Evolutionary conservation across 768 basidiomycete genomes (phyloP).

Genomic region (Dioszegia aurantiaca): DNA sequence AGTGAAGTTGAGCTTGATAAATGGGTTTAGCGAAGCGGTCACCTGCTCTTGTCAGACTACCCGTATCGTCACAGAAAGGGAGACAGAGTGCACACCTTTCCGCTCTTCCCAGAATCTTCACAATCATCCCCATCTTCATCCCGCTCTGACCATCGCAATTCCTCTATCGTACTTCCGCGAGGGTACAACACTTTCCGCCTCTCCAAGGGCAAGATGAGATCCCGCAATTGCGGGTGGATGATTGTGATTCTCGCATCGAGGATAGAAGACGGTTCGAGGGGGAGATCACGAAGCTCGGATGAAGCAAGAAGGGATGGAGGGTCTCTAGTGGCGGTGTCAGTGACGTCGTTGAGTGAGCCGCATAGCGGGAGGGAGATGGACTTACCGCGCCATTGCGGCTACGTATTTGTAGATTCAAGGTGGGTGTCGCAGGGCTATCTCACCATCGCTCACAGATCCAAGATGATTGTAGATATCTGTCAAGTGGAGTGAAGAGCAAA

Average conservation of each 20-base stretch:
- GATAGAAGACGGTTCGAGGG: slow-evolving; percentile 26
- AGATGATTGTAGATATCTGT: too few species aligned
- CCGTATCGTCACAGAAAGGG: neutral
- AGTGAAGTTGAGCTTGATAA: slow-evolving; percentile 42
- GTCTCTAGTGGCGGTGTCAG: slow-evolving; percentile 16
- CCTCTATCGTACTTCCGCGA: slow-evolving; percentile 20
- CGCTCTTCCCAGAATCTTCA: slow-evolving; percentile 1
- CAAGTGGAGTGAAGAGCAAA: too few species aligned
- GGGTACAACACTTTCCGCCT: slow-evolving; percentile 54
- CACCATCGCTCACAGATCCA: too few species aligned
- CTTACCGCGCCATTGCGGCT: slow-evolving; percentile 18
- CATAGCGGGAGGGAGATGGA: neutral
- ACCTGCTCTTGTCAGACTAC: slow-evolving; percentile 5
- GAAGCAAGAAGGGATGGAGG: slow-evolving; percentile 27
- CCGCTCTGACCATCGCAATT: slow-evolving; percentile 18
- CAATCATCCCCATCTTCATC: slow-evolving; percentile 16
- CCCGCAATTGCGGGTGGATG: slow-evolving; percentile 63
- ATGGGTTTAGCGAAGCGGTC: slow-evolving; percentile 24
- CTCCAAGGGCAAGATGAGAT: slow-evolving; percentile 69
- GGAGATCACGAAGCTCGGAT: slow-evolving; percentile 39
- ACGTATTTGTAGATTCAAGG: too few species aligned
- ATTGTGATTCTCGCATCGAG: slow-evolving; percentile 42
- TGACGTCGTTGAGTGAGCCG: neutral
- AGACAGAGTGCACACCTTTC: neutral
- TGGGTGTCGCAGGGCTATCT: too few species aligned